Evolutionary conservation across 768 basidiomycete genomes (phyloP).

Genomic region (Calocera cornea): DNA sequence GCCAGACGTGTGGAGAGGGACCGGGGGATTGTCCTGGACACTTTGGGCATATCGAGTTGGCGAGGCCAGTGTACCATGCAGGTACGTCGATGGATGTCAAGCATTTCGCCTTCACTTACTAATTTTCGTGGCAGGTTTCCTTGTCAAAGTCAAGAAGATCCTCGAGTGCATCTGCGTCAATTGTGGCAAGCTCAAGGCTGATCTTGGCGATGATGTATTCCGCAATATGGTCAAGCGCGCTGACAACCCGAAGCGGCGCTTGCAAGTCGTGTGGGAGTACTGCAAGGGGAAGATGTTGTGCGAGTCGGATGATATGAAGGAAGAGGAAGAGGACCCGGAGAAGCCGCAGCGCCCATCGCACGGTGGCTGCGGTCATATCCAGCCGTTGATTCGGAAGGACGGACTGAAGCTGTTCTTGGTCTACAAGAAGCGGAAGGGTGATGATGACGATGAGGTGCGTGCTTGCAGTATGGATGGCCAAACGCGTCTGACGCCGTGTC

Average conservation of each 20-base stretch:
- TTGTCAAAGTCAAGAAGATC: slow-evolving; percentile 99
- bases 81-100: slow-evolving; percentile 37
- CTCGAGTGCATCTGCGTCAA: slow-evolving; percentile 97
- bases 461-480: slow-evolving; percentile 10
- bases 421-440: slow-evolving; percentile 88
- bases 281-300: slow-evolving; percentile 84
- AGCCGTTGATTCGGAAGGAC: slow-evolving; percentile 85
- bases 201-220: slow-evolving; percentile 38
- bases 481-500: background rate
- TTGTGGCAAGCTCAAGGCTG: slow-evolving; percentile 94
- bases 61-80: slow-evolving; percentile 92
- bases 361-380: slow-evolving; percentile 90
- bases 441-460: slow-evolving; percentile 45
- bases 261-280: slow-evolving; percentile 71
- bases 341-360: slow-evolving; percentile 45
- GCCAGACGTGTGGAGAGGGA: slow-evolving; percentile 99
- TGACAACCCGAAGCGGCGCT: slow-evolving; percentile 73
- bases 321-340: slow-evolving; percentile 51
- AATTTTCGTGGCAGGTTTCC: slow-evolving; percentile 49
- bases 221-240: slow-evolving; percentile 44
- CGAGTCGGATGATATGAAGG: slow-evolving; percentile 78
- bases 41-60: slow-evolving; percentile 96
- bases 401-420: slow-evolving; percentile 88
- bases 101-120: background rate
- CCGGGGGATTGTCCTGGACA: slow-evolving; percentile 99